phyloP scores from a whole-genome alignment of 805 yeast genomes.

The Jamesozyma rosinii region DNA sequence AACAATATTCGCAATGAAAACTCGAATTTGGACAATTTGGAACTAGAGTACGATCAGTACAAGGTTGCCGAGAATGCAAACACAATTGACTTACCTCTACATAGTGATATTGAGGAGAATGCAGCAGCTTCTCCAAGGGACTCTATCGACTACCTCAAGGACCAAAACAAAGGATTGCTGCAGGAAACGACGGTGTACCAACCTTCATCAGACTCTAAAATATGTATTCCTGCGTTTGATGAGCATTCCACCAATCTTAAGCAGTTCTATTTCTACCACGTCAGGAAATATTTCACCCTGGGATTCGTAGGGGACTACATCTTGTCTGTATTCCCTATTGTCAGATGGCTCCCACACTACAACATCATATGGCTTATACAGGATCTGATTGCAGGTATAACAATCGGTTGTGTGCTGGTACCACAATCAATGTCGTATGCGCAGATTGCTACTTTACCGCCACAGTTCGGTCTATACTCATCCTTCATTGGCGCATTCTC shows the following conservation, averaged over 20 bases:
- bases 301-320: slow-evolving; percentile 39
- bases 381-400: slow-evolving; percentile 84
- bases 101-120: background rate
- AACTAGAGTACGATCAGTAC: slow-evolving; percentile 23
- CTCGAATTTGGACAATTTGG: slow-evolving; percentile 20
- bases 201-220: background rate
- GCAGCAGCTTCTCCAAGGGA: background rate
- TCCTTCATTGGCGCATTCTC: slow-evolving; percentile 85
- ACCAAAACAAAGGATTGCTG: background rate
- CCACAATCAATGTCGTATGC: slow-evolving; percentile 97
- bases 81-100: background rate
- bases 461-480: slow-evolving; percentile 84
- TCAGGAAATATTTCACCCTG: slow-evolving; percentile 24
- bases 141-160: background rate
- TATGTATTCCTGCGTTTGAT: slow-evolving; percentile 11
- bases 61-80: slow-evolving; percentile 11
- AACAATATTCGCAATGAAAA: background rate
- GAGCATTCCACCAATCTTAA: slow-evolving; percentile 15
- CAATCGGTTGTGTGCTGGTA: slow-evolving; percentile 86
- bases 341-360: slow-evolving; percentile 78
- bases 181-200: background rate
- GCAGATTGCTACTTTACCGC: slow-evolving; percentile 65
- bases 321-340: slow-evolving; percentile 64
- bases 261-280: slow-evolving; percentile 18
- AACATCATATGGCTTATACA: slow-evolving; percentile 70